A percentile compares a stretch with the other conserved stretches of the same genome.
phyloP scores from a whole-genome alignment of 2,329 filamentous ascomycete species.

The Alternaria sp. region DNA sequence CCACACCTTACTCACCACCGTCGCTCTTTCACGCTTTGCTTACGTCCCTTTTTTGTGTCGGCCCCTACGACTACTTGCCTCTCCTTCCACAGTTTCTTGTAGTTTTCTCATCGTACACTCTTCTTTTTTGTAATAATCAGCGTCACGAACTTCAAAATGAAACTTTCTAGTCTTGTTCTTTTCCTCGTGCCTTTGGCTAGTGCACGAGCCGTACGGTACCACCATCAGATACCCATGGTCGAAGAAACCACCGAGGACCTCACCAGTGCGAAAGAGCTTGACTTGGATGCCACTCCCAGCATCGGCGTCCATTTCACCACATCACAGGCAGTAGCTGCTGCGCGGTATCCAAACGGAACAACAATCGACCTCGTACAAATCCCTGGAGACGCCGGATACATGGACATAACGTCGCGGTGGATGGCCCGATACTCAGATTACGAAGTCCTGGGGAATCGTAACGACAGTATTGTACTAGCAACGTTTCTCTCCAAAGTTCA shows the following conservation, averaged over 20 bases:
- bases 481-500: conserved; percentile 29
- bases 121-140: conserved; percentile 6
- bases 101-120: neutral
- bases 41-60: neutral
- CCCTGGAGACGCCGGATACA: conserved; percentile 34
- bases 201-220: conserved; percentile 16
- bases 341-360: conserved; percentile 36
- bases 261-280: neutral
- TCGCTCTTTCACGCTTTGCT: conserved; percentile 4
- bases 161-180: conserved; percentile 11
- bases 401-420: conserved; percentile 37
- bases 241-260: neutral
- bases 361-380: conserved; percentile 34
- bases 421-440: conserved; percentile 16
- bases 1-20: conserved; percentile 4
- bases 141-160: conserved; percentile 16
- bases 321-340: conserved; percentile 37
- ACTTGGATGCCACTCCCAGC: conserved; percentile 17
- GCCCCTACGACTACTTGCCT: conserved; percentile 4
- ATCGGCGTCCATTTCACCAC: conserved; percentile 43
- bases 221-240: conserved; percentile 17
- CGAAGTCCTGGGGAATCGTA: conserved; percentile 19
- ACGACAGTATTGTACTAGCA: conserved; percentile 29
- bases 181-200: conserved; percentile 22
- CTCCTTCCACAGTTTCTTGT: neutral